Evolutionary conservation across 2,329 filamentous ascomycete genomes (phyloP).

Genomic region (Paecilomyces sp.): DNA sequence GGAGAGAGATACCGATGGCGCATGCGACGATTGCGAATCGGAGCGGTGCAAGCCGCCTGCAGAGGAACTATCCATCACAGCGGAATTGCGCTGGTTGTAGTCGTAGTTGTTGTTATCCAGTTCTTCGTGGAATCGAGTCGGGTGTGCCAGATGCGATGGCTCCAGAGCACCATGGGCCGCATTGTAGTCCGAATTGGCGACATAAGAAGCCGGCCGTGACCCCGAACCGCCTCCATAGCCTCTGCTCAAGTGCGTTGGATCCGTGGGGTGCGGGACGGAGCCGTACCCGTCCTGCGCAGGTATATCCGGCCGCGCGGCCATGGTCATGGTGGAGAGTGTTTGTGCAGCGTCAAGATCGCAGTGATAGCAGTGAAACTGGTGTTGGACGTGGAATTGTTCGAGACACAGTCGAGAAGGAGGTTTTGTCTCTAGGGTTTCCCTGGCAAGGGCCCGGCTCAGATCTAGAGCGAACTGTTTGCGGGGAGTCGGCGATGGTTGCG

Average conservation of each 20-base stretch:
- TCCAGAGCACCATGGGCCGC: slow-evolving; percentile 26
- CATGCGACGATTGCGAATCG: slow-evolving; percentile 35
- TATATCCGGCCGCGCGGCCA: slow-evolving; percentile 30
- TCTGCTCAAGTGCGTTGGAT: slow-evolving; percentile 22
- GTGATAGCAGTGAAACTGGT: slow-evolving; percentile 2
- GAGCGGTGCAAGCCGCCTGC: slow-evolving; percentile 27
- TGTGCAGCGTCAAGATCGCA: background rate
- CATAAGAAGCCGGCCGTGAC: slow-evolving; percentile 36
- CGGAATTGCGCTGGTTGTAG: slow-evolving; percentile 26
- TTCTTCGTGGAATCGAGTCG: slow-evolving; percentile 33
- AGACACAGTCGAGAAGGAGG: background rate
- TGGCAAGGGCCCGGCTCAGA: slow-evolving; percentile 16
- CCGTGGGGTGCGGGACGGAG: slow-evolving; percentile 20
- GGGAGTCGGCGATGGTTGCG: slow-evolving; percentile 8
- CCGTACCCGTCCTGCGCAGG: slow-evolving; percentile 32
- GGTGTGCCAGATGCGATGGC: slow-evolving; percentile 23
- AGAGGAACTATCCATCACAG: slow-evolving; percentile 19
- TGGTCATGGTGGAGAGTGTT: slow-evolving; percentile 24
- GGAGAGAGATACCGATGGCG: slow-evolving; percentile 33
- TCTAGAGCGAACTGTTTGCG: slow-evolving; percentile 22
- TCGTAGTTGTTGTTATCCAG: slow-evolving; percentile 21
- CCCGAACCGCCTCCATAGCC: slow-evolving; percentile 24
- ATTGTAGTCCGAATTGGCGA: slow-evolving; percentile 26
- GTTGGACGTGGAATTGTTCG: background rate
- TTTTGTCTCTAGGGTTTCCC: slow-evolving; percentile 15